These are phyloP conservation scores for Saccharomycopsis crataegensis DNA, from an alignment of 1,139 yeast genomes.

Conservation along the genomic window DNA sequence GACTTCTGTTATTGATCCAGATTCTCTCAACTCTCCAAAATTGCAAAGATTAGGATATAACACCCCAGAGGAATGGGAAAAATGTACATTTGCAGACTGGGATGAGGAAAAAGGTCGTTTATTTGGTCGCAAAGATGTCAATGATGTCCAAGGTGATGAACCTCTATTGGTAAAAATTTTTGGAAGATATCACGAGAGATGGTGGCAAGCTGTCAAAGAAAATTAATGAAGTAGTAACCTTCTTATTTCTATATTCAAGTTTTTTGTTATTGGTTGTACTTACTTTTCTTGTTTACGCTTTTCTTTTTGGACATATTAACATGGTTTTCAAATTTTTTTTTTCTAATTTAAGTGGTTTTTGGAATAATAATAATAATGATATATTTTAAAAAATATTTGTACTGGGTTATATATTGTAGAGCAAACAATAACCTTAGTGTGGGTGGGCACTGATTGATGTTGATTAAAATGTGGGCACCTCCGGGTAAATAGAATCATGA, in stretches of 20 bases:
- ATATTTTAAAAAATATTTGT: too few relatives aligned
- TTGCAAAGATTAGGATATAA: conserved; percentile 30
- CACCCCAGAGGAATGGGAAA: conserved; percentile 35
- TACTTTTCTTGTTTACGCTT: neutral
- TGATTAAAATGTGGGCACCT: too few relatives aligned
- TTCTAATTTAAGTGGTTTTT: too few relatives aligned
- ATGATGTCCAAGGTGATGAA: conserved; percentile 31
- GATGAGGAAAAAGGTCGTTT: conserved; percentile 34
- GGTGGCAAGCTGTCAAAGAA: conserved; percentile 30
- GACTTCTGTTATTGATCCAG: conserved; percentile 34
- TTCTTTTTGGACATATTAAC: neutral
- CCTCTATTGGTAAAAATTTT: conserved; percentile 32
- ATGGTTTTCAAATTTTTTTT: too few relatives aligned
- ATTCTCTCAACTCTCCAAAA: conserved; percentile 33
- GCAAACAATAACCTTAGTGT: too few relatives aligned
- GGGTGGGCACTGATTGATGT: too few relatives aligned
- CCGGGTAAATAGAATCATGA: too few relatives aligned
- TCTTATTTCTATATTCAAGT: neutral
- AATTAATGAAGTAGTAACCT: neutral
- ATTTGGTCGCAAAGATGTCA: conserved; percentile 31
- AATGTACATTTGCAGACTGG: conserved; percentile 34
- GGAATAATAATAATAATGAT: too few relatives aligned
- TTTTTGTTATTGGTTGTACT: too few relatives aligned
- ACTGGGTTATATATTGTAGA: too few relatives aligned
- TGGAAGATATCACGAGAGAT: conserved; percentile 38